Base-by-base conservation (phyloP, 2,329 filamentous ascomycete species). In the Aspergillus tanneri region DNA sequence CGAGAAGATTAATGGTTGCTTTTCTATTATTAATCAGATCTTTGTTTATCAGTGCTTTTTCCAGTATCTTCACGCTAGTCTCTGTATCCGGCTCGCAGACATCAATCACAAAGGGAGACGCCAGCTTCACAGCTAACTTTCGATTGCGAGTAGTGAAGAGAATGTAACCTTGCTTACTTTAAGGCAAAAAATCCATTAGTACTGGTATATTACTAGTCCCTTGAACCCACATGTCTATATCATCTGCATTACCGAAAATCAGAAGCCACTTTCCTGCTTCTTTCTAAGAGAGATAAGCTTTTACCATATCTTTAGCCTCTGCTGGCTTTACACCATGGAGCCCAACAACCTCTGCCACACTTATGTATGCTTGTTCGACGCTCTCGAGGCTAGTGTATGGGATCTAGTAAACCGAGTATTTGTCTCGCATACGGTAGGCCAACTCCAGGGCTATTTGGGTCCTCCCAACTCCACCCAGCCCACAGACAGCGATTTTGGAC, bases 71-170 rank as follows among this genome's bases (percentile, higher is more conserved):
- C 38, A 35, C 16, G 18, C 57, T 52, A 1, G 50, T 44, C 2
- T 43, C 19, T 24, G 39, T 4, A 37, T 52, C 48, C 47, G 55
- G 50, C 18, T 55, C 45, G n/a, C 48, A 34, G 16, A 64, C 38
- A 5, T 21, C 0, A 27, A 62, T 43, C 10, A 57, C 41, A 47
- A 58, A 40, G 14, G 44, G 30, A 7, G 46, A 19, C 43, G 51
- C 51, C 3, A 67, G 46, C 22, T 57, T 49, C 11, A 51, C 43
- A 0, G 53, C 54, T 0, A 55, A 32, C 36, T 58, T 40, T 25
- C 47, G 49, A 11, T 54, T 62, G 6, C 62, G 52, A 2, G 56
- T 61, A 0, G 64, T 69, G 23, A 68, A 55, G 0, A 68, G 48
- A 32, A 68, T 57, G 36, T 5, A 32, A 22, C 55, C 58, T 28